Base-by-base conservation (phyloP, 2,329 filamentous ascomycete species). In the Bertia moriformis region DNA sequence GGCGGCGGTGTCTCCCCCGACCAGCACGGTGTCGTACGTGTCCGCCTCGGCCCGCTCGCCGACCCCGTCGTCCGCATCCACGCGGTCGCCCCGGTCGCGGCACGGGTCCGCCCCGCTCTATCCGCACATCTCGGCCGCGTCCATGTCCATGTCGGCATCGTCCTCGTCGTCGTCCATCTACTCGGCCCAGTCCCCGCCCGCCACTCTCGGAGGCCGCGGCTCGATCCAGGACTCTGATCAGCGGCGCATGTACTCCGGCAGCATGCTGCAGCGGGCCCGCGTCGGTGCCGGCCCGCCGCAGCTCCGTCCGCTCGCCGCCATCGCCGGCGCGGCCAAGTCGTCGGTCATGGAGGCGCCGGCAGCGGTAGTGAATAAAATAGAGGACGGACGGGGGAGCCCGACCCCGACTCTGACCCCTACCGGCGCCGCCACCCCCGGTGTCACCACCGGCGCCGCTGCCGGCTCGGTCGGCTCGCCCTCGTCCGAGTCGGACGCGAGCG, bases 11-110 rank as follows among this genome's bases (percentile, higher is more conserved):
- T 88, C 83, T 2, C 83, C 83, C 4, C 78, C 82, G 0, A 83
- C 79, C 10, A 84, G 78, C 55, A 71, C 76, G 40, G 68, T 85
- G 52, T 87, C 83, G 1, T 87, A 87, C 60, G 78, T n/a, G n/a
- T n/a, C n/a, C n/a, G n/a, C 75, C 29, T 85, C 83, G 10, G 78
- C 78, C 37, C 81, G 87, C 54, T 88, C 83, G 4, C 83, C 83
- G 2, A 71, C 67, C 46, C 75, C 78, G 19, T 84, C 80, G n/a
- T n/a, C n/a, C n/a, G 74, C 72, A 37, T 71, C 78, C 42, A 78
- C 70, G 53, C 68, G 86, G 54, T 83, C 79, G 38, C 80, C 80
- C 1, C 66, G 71, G 35, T 73, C 71, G 12, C 71, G 78, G 40
- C 72, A 78, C 52, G 70, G 66, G 49, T 71, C 71, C 1, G 69